A percentile compares a stretch with the other conserved stretches of the same genome.
Conservation (phyloP, 306 rosid species). For the Morella rubra region DNA sequence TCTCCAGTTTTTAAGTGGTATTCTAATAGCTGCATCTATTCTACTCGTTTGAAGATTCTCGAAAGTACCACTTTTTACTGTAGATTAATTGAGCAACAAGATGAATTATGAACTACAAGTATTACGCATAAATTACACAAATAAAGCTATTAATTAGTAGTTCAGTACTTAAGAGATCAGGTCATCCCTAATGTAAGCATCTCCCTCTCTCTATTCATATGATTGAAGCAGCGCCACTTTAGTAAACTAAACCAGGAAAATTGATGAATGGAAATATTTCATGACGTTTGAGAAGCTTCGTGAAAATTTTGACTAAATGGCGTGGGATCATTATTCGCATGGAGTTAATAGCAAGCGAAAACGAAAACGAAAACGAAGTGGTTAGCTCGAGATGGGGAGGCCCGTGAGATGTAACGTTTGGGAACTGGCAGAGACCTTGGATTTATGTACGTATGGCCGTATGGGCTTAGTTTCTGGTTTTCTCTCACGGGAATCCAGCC, state of each 20-base stretch:
- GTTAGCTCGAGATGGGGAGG: slow-evolving; percentile 21
- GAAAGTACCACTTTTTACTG: too few relatives aligned
- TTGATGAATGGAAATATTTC: neutral
- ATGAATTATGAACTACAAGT: too few relatives aligned
- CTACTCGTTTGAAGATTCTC: too few relatives aligned
- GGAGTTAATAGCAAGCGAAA: neutral
- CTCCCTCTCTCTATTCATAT: too few relatives aligned
- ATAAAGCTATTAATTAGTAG: too few relatives aligned
- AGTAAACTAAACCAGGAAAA: slow-evolving; percentile 5
- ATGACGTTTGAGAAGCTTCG: neutral
- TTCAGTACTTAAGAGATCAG: too few relatives aligned
- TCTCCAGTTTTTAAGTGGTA: too few relatives aligned
- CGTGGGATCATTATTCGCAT: neutral
- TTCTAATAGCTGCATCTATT: too few relatives aligned
- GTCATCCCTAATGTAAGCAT: too few relatives aligned
- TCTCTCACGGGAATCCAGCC: slow-evolving; percentile 76
- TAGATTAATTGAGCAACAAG: too few relatives aligned
- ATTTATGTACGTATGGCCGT: neutral
- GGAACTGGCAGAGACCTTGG: slow-evolving; percentile 5
- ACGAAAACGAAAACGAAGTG: slow-evolving; percentile 11
- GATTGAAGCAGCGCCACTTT: neutral
- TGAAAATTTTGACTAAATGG: neutral
- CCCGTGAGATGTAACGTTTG: slow-evolving; percentile 38
- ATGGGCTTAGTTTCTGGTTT: slow-evolving; percentile 37
- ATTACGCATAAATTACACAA: too few relatives aligned